Evolutionary conservation across 169 alveolate species (phyloP), one percentile per base, ranked within the genome.

Genomic region (Babesia bovis): DNA sequence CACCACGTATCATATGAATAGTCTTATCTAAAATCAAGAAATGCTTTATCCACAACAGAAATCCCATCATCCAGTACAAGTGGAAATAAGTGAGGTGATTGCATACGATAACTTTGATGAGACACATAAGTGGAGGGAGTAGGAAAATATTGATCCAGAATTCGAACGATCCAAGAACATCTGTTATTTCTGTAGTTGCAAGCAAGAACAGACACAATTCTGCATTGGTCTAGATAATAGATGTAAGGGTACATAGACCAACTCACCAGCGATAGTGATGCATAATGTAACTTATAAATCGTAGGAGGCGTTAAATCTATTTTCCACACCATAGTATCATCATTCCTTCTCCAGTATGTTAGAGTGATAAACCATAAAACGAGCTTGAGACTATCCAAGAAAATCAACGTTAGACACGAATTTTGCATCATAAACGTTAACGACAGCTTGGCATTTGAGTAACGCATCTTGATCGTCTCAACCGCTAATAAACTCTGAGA

Each of bases 381-480:
- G n/a, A 81, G 71, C 68, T 65, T 81, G 4, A 63, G 36, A n/a
- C 55, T 10, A 60, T 81, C 84, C 88, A 83, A 70, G 32, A 81
- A 23, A 4, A 81, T 25, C 69, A 81, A 25, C n/a, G 79, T 41
- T 23, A 78, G 66, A 19, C 82, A 73, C 51, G 86, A 61, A 28
- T 78, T 69, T 42, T 55, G 56, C 86, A 78, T 53, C 82, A 78
- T 78, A 45, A 73, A 78, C 32, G 86, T 67, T 42, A 78, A 21
- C 21, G 86, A 68, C 26, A 78, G 65, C 53, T 55, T 78, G 53
- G 82, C 63, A 40, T 78, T 57, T 19, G 75, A 36, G 47, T 57
- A 68, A 69, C 86, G 71, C 26, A 47, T 7, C 68, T 13, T 59
- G 28, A 68, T 33, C n/a, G 41, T 57, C 10, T 75, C 52, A 49